These are phyloP conservation scores for Sporothrix variecibatus DNA, from an alignment of 2,329 filamentous ascomycete species.

Conservation along the genomic window DNA sequence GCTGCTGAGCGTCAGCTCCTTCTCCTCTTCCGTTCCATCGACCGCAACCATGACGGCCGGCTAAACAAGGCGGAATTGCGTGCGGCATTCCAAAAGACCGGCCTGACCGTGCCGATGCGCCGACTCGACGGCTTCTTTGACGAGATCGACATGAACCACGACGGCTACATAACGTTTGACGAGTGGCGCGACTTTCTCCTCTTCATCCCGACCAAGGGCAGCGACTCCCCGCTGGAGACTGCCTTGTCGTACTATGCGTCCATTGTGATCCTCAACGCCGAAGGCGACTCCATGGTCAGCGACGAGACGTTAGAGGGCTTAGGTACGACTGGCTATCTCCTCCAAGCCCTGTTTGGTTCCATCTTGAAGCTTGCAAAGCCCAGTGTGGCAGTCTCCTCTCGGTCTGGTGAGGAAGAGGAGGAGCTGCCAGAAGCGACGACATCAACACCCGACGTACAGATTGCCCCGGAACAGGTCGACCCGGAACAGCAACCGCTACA, in stretches of 20 bases:
- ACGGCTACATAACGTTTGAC: constrained; percentile 84
- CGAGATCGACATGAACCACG: constrained; percentile 85
- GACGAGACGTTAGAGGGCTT: constrained; percentile 89
- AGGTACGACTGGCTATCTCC: constrained; percentile 79
- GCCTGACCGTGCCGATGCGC: constrained; percentile 73
- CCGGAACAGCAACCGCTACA: not conserved
- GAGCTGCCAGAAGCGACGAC: not conserved
- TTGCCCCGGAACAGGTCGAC: not conserved
- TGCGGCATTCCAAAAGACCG: constrained; percentile 74
- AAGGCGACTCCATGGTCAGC: constrained; percentile 90
- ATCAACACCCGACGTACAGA: too few species aligned
- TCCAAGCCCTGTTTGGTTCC: constrained; percentile 73
- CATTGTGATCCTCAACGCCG: constrained; percentile 83
- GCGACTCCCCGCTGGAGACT: constrained; percentile 71
- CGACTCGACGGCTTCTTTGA: constrained; percentile 84
- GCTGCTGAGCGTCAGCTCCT: constrained; percentile 83
- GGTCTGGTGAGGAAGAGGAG: not conserved
- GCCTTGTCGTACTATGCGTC: constrained; percentile 91
- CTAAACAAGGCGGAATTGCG: constrained; percentile 85
- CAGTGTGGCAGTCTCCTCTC: not conserved
- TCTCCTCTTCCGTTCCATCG: constrained; percentile 81
- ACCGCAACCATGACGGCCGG: constrained; percentile 80
- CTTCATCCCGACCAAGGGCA: constrained; percentile 71
- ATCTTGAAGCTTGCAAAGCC: constrained; percentile 65
- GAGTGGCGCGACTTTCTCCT: constrained; percentile 98